Evolutionary conservation across 805 yeast genomes (phyloP).

Genomic region (Pichia thaimueangensis): DNA sequence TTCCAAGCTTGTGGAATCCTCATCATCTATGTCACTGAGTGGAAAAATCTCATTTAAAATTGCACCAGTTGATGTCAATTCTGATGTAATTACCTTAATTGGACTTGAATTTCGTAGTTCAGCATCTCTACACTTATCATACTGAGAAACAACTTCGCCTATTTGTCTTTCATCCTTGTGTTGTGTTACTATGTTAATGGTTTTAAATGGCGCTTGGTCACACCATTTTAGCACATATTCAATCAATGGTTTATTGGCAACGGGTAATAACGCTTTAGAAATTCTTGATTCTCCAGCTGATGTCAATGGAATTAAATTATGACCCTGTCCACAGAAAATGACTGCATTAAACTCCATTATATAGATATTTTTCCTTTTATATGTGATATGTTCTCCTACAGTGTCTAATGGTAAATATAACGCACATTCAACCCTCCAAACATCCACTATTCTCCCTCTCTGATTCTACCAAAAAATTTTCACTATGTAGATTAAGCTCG

Average conservation of each 20-base stretch:
- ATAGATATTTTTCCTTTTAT: too few species aligned
- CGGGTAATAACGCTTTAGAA: slow-evolving; percentile 81
- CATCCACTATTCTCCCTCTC: too few species aligned
- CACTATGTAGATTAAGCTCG: too few species aligned
- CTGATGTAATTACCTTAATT: slow-evolving; percentile 38
- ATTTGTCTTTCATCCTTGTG: slow-evolving; percentile 42
- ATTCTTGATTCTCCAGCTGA: slow-evolving; percentile 53
- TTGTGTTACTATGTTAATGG: slow-evolving; percentile 54
- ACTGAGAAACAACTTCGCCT: slow-evolving; percentile 41
- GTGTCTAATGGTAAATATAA: too few species aligned
- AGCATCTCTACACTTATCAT: slow-evolving; percentile 34
- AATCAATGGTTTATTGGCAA: slow-evolving; percentile 86
- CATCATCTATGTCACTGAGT: neutral
- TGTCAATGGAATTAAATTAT: slow-evolving; percentile 65
- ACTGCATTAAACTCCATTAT: slow-evolving; percentile 89
- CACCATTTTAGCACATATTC: slow-evolving; percentile 91
- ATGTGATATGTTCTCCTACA: too few species aligned
- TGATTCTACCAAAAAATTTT: too few species aligned
- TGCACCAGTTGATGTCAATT: slow-evolving; percentile 56
- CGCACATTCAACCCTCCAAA: too few species aligned
- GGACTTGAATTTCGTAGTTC: slow-evolving; percentile 29
- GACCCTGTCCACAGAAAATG: slow-evolving; percentile 83
- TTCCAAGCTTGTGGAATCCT: neutral
- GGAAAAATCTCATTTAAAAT: slow-evolving; percentile 34
- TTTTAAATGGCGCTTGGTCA: slow-evolving; percentile 71